Evolutionary conservation across 305 asterid genomes (phyloP), one percentile per base, ranked within the genome.

Genomic region (Solanum hybrid): DNA sequence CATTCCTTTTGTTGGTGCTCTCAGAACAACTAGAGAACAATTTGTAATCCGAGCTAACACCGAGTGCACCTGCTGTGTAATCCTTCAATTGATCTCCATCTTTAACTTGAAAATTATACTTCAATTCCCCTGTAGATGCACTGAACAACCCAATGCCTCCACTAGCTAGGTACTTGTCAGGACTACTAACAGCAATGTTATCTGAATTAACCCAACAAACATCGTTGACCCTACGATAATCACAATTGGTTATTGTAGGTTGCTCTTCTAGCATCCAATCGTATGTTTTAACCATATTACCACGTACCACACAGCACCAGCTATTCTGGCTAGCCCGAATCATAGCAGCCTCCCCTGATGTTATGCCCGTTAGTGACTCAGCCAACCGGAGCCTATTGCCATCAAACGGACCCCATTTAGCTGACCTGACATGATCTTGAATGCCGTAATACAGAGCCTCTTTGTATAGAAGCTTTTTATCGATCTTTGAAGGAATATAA

Each of bases 81-180:
- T 95, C 94, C 89, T 95, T 96, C 61, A 92, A 93, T 51, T 91
- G 93, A 90, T 91, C 90, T 20, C 92, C 98, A 90, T 96, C 97
- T 12, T 89, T 91, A 17, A 96, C 98, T 33, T 90, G 92, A 80
- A 95, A 95, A 70, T 94, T 95, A 78, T 91, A 89, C 94, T 94
- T 93, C 22, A 94, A 90, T 6, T 96, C 96, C 24, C 99, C 98
- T 0, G 93, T 93, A 2, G 94, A 93, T 3, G 95, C 92, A 73
- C 91, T 93, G 65, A 96, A 96, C 89, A 96, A 96, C 91, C 98
- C 99, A 92, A 96, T 93, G 20, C 98, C 97, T 51, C 97, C 98
- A 31, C 95, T 91, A 77, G 98, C 98, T 82, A 96, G 36, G 57
- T 97, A 88, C 91, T 95, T 98, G 29, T 96, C 93, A 61, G 96